Conservation (phyloP, 495 filamentous ascomycete species). For the Aspergillus incahuasiensis region DNA sequence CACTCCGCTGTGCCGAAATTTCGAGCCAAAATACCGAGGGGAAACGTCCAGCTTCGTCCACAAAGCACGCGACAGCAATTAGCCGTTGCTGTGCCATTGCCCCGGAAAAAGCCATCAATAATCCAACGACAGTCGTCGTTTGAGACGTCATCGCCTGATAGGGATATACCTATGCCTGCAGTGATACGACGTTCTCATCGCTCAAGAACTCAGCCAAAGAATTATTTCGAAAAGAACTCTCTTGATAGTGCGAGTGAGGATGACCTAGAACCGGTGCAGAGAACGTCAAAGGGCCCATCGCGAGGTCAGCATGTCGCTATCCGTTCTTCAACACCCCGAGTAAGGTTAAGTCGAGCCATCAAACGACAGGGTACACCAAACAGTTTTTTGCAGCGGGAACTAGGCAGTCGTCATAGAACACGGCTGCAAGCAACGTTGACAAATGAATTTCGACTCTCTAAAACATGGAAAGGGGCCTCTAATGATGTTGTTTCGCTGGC, state of each 20-base stretch:
- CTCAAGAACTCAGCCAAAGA: slow-evolving; percentile 17
- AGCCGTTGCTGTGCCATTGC: not conserved
- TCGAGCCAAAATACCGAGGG: slow-evolving; percentile 3
- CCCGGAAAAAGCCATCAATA: not conserved
- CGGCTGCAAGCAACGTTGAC: slow-evolving; percentile 18
- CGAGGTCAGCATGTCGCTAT: not conserved
- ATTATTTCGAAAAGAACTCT: slow-evolving; percentile 22
- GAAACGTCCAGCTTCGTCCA: not conserved
- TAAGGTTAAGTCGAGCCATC: not conserved
- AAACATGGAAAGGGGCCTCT: slow-evolving; percentile 49
- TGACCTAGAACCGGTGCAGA: not conserved
- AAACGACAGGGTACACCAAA: not conserved
- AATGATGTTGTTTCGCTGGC: slow-evolving; percentile 45
- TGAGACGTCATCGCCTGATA: not conserved
- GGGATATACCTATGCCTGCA: not conserved
- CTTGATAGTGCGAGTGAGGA: slow-evolving; percentile 12
- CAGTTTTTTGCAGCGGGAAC: slow-evolving; percentile 26
- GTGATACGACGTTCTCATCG: slow-evolving; percentile 24
- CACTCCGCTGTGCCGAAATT: not conserved
- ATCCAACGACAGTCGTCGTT: not conserved
- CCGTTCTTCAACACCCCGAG: not conserved
- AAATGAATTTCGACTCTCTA: slow-evolving; percentile 30
- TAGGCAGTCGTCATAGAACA: slow-evolving; percentile 12
- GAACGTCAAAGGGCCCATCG: not conserved
- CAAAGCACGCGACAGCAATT: not conserved